These are phyloP conservation scores for Ogataea haglerorum DNA, from an alignment of 805 yeast species.

Conservation along the genomic window DNA sequence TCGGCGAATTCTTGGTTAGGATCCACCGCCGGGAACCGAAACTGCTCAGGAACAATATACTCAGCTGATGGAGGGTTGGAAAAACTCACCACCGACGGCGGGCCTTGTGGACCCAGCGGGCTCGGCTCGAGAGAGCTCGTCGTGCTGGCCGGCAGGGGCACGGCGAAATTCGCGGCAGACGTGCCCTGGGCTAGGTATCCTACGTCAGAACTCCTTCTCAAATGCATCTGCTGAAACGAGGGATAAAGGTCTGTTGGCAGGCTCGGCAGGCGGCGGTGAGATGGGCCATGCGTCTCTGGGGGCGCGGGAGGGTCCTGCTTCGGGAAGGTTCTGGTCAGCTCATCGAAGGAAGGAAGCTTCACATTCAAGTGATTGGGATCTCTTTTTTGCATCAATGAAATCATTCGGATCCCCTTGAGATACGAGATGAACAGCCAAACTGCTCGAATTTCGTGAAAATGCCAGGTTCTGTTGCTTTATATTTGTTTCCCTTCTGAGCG, in stretches of 20 bases:
- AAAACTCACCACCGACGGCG: neutral
- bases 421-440: slow-evolving; percentile 3
- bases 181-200: neutral
- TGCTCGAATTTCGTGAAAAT: neutral
- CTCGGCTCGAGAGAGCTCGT: neutral
- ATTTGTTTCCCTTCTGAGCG: slow-evolving; percentile 6
- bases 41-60: slow-evolving; percentile 1
- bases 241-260: slow-evolving; percentile 1
- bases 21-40: slow-evolving; percentile 6
- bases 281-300: neutral
- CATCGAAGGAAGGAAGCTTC: slow-evolving; percentile 24
- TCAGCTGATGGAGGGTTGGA: slow-evolving; percentile 1
- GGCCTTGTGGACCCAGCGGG: neutral
- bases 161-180: neutral
- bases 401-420: slow-evolving; percentile 5
- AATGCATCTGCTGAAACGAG: slow-evolving; percentile 5
- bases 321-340: slow-evolving; percentile 22
- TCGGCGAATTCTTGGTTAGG: neutral
- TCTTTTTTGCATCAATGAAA: slow-evolving; percentile 13
- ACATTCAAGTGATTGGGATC: slow-evolving; percentile 10
- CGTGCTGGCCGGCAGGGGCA: neutral
- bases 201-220: slow-evolving; percentile 2
- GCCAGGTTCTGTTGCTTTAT: slow-evolving; percentile 2
- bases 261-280: slow-evolving; percentile 2
- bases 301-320: neutral